Evolutionary conservation across 1,284 basidiomycete species (phyloP).

Genomic region (Lignosus rhinocerotis): DNA sequence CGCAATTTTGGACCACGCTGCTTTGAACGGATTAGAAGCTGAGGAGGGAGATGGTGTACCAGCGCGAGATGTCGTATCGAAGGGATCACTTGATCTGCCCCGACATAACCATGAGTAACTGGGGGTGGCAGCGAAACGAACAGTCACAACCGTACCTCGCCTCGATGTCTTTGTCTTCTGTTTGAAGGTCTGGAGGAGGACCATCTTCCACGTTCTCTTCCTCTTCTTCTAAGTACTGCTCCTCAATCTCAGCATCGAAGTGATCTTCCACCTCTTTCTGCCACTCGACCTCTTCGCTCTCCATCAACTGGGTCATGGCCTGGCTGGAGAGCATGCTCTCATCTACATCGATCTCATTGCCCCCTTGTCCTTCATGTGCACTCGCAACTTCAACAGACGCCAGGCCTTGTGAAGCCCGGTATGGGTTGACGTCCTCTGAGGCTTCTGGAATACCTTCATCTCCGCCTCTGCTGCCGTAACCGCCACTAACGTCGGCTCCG

Average conservation of each 20-base stretch:
- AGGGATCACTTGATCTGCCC: slow-evolving; percentile 7
- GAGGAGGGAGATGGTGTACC: slow-evolving; percentile 12
- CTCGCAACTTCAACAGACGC: background rate
- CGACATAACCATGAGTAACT: background rate
- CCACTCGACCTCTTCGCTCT: slow-evolving; percentile 40
- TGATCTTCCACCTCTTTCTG: slow-evolving; percentile 29
- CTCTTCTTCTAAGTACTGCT: slow-evolving; percentile 30
- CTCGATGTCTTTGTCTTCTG: slow-evolving; percentile 8
- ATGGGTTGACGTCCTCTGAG: slow-evolving; percentile 31
- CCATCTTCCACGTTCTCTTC: slow-evolving; percentile 35
- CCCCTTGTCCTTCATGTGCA: slow-evolving; percentile 18
- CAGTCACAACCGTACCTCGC: slow-evolving; percentile 5
- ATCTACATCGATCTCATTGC: slow-evolving; percentile 50
- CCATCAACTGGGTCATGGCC: slow-evolving; percentile 46
- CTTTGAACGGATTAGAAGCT: slow-evolving; percentile 23
- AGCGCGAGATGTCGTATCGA: background rate
- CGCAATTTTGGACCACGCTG: slow-evolving; percentile 27
- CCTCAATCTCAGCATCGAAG: slow-evolving; percentile 31
- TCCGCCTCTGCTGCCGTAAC: background rate
- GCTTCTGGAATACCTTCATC: background rate
- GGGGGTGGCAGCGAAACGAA: background rate
- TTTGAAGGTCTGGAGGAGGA: slow-evolving; percentile 19
- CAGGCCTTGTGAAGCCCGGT: slow-evolving; percentile 19
- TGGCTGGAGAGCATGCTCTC: slow-evolving; percentile 53
- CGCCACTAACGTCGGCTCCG: background rate